phyloP scores from a whole-genome alignment of 768 basidiomycete genomes.

The Lactarius sp. region DNA sequence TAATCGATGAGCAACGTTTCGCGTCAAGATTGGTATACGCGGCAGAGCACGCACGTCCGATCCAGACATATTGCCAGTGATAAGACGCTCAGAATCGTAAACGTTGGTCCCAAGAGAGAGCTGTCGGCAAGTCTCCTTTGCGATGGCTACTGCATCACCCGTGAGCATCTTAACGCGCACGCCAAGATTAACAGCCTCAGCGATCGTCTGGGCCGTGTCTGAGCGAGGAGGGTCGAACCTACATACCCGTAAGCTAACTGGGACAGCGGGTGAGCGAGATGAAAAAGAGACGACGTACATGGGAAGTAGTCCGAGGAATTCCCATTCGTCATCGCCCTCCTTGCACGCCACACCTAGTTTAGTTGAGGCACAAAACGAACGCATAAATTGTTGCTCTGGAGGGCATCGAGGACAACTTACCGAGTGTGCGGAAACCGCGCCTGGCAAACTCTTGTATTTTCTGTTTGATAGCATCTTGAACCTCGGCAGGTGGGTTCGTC shows the following conservation, averaged over 20 bases:
- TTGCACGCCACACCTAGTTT: constrained; percentile 38
- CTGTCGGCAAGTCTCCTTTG: constrained; percentile 43
- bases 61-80: constrained; percentile 41
- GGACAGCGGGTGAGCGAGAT: not conserved
- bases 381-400: not conserved
- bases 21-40: not conserved
- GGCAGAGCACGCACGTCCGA: constrained; percentile 30
- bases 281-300: constrained; percentile 19
- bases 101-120: constrained; percentile 44
- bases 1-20: not conserved
- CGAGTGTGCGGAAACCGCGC: constrained; percentile 43
- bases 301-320: constrained; percentile 38
- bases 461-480: constrained; percentile 34
- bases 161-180: constrained; percentile 49
- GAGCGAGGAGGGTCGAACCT: constrained; percentile 45
- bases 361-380: not conserved
- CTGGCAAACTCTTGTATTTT: constrained; percentile 38
- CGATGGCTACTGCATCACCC: constrained; percentile 47
- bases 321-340: constrained; percentile 40
- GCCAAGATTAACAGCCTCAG: constrained; percentile 40
- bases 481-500: constrained; percentile 32
- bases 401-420: not conserved
- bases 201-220: constrained; percentile 43
- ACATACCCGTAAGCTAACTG: constrained; percentile 23
- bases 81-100: constrained; percentile 43